Conservation (phyloP, 192 early-diverging fungal genomes). For the Coemansia furcata region DNA sequence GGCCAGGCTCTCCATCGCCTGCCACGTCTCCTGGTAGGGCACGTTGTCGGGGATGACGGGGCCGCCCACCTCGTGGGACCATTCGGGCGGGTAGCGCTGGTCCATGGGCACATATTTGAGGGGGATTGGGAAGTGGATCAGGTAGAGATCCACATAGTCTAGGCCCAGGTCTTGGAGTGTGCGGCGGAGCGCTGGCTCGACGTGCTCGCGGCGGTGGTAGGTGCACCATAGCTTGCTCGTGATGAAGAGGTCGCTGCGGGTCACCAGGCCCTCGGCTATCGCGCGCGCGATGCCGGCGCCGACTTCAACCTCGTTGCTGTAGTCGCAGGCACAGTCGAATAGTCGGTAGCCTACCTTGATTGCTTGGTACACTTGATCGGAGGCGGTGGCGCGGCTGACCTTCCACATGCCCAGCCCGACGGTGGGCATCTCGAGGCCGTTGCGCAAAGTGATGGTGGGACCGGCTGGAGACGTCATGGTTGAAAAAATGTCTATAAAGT, state of each 20-base stretch:
- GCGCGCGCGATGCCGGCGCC: conserved; percentile 66
- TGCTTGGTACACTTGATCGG: conserved; percentile 61
- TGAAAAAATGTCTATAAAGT: neutral
- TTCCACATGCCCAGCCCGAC: conserved; percentile 66
- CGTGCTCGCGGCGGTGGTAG: conserved; percentile 60
- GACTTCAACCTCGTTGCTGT: conserved; percentile 76
- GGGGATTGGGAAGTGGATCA: conserved; percentile 70
- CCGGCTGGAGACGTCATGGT: neutral
- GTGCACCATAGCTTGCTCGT: conserved; percentile 77
- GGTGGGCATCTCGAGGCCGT: conserved; percentile 60
- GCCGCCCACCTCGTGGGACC: conserved; percentile 11
- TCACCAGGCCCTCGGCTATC: conserved; percentile 53
- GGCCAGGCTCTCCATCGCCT: conserved; percentile 55
- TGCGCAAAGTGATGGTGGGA: conserved; percentile 49
- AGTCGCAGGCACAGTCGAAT: conserved; percentile 62
- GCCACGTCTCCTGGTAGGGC: conserved; percentile 56
- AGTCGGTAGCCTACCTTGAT: conserved; percentile 68
- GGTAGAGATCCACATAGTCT: conserved; percentile 79
- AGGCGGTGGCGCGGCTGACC: conserved; percentile 49
- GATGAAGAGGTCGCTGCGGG: conserved; percentile 63
- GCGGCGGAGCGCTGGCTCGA: conserved; percentile 57
- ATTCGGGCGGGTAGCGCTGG: conserved; percentile 21
- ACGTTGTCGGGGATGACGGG: conserved; percentile 22
- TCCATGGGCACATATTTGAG: conserved; percentile 53
- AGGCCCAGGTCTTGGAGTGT: conserved; percentile 63